These are phyloP conservation scores for Paraconiothyrium sp. DNA, from an alignment of 2,329 filamentous ascomycete species.

Conservation along the genomic window DNA sequence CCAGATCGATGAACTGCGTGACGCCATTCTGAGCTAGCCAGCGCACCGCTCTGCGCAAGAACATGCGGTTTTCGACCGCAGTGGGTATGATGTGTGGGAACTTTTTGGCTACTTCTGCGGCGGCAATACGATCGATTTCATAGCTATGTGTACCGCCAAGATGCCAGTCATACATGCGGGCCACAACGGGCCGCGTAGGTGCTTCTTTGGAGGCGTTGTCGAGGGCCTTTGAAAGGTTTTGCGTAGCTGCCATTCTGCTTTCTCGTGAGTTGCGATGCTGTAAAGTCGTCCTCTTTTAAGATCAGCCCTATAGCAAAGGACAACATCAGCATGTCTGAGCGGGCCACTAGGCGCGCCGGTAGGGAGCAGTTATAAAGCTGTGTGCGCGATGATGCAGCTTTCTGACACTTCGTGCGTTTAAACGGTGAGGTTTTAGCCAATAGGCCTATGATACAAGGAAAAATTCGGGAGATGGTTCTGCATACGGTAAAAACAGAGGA, in stretches of 20 bases:
- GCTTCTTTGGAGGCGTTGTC: constrained; percentile 10
- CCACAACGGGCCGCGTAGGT: constrained; percentile 15
- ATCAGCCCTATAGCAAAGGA: too few relatives aligned
- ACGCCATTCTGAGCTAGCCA: constrained; percentile 16
- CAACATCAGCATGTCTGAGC: too few relatives aligned
- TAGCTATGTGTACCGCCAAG: constrained; percentile 16
- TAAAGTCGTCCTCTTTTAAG: too few relatives aligned
- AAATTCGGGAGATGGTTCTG: too few relatives aligned
- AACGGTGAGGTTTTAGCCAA: too few relatives aligned
- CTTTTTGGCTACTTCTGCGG: neutral
- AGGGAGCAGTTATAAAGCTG: too few relatives aligned
- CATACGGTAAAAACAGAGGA: too few relatives aligned
- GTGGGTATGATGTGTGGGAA: constrained; percentile 15
- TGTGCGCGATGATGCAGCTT: too few relatives aligned
- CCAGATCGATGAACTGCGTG: constrained; percentile 24
- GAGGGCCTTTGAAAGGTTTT: constrained; percentile 3
- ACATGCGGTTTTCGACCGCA: constrained; percentile 18
- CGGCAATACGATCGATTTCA: constrained; percentile 16
- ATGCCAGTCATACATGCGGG: constrained; percentile 22
- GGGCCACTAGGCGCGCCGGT: too few relatives aligned
- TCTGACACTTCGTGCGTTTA: too few relatives aligned
- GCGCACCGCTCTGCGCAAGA: constrained; percentile 18
- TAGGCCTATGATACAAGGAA: too few relatives aligned
- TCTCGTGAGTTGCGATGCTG: neutral
- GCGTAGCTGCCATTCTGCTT: neutral